Evolutionary conservation across 2,329 filamentous ascomycete genomes (phyloP).

Genomic region (Furcasterigmium furcatum): DNA sequence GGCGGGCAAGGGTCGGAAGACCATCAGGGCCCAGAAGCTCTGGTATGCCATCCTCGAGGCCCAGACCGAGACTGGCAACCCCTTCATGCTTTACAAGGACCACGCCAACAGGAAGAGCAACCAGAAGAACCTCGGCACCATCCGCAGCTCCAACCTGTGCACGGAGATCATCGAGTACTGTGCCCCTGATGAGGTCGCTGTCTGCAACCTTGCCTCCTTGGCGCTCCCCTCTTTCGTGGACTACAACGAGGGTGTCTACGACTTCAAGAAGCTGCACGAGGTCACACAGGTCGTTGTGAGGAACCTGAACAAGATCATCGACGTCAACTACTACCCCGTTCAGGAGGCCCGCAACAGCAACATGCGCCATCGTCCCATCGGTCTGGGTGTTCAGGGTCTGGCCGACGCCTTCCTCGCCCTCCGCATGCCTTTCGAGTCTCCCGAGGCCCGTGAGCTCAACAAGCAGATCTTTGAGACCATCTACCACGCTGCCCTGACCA

Average conservation of each 20-base stretch:
- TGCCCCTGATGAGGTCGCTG: conserved; percentile 95
- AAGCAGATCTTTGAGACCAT: conserved; percentile 99
- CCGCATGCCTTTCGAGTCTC: conserved; percentile 94
- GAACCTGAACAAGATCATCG: conserved; percentile 98
- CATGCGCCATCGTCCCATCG: conserved; percentile 93
- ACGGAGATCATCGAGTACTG: conserved; percentile 98
- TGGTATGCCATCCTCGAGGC: conserved; percentile 99
- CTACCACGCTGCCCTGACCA: conserved; percentile 91
- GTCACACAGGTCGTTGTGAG: conserved; percentile 88
- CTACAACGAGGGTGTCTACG: conserved; percentile 77
- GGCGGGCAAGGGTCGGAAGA: conserved; percentile 83
- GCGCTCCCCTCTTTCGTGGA: conserved; percentile 90
- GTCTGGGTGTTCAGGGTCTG: conserved; percentile 94
- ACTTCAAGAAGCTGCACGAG: conserved; percentile 96
- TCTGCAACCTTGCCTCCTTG: conserved; percentile 95
- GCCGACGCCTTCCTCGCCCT: conserved; percentile 97
- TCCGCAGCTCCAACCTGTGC: conserved; percentile 97
- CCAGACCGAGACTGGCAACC: conserved; percentile 97
- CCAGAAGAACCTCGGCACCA: conserved; percentile 99
- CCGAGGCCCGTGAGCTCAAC: conserved; percentile 90
- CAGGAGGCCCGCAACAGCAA: conserved; percentile 92
- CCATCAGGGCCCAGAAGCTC: conserved; percentile 95
- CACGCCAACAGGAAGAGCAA: conserved; percentile 98
- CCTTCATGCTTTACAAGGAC: conserved; percentile 99
- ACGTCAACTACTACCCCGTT: conserved; percentile 98